A percentile compares a stretch with the other conserved stretches of the same genome.
Conservation (phyloP, 176 grass and related monocot genomes). For the Tuctoria greenei region DNA sequence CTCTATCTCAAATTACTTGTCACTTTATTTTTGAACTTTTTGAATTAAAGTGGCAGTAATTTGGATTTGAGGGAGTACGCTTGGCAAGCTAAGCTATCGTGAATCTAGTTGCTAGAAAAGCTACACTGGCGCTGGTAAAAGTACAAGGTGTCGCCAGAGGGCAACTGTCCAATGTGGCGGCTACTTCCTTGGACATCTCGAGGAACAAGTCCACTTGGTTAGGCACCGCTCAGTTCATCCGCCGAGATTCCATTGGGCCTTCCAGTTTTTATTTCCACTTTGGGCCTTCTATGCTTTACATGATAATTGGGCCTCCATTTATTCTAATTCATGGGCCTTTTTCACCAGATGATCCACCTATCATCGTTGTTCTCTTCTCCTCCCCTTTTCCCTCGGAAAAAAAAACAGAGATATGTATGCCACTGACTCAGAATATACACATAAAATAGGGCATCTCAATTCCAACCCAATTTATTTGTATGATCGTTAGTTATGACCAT, state of each 20-base stretch:
- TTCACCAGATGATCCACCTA: neutral
- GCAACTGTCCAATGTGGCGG: neutral
- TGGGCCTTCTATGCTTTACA: neutral
- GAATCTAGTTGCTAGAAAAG: too few species aligned
- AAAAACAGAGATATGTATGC: neutral
- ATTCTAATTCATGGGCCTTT: neutral
- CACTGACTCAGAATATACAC: neutral
- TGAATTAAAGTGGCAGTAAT: too few species aligned
- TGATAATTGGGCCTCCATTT: neutral
- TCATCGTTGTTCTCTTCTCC: too few species aligned
- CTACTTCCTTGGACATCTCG: conserved; percentile 43
- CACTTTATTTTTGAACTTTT: too few species aligned
- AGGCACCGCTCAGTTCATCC: neutral
- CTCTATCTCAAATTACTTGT: too few species aligned
- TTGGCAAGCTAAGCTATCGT: too few species aligned
- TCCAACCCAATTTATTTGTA: neutral
- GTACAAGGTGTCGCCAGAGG: neutral
- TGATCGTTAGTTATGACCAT: conserved; percentile 12
- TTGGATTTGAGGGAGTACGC: too few species aligned
- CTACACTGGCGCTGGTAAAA: neutral
- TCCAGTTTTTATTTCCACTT: neutral
- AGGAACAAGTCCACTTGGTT: conserved; percentile 43
- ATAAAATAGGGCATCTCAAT: neutral
- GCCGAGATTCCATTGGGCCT: neutral
- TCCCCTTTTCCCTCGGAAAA: too few species aligned